Evolutionary conservation across 257 asterid genomes (phyloP), one percentile per base, ranked within the genome.

Genomic region (Cinchona pubescens): DNA sequence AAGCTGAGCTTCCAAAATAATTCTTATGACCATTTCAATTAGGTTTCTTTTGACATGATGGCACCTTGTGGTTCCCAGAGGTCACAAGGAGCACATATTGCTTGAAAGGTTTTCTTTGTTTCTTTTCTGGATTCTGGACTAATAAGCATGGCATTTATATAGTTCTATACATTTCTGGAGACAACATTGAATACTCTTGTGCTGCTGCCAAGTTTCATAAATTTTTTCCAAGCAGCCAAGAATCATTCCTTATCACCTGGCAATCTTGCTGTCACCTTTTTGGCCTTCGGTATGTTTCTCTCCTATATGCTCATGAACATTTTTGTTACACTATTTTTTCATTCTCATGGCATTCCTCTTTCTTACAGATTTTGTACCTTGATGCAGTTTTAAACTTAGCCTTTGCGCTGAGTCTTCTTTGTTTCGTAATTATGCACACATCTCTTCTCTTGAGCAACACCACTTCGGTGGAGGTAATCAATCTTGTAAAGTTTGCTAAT

Each of bases 341-440:
- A 73, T 84, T 86, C 90, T 87, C 87, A 86, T 87, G 77, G 67
- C n/a, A 69, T 82, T 77, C 86, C 69, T 83, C 79, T 81, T 83
- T 88, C 96, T 87, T 86, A 91, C 91, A 82, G 89, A 83, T 80
- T 85, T 87, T 88, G 76, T 85, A 77, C 89, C 81, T 89, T 93
- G 89, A 87, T 93, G 96, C 98, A 93, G 95, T 93, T 89, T 73
- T 90, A 69, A 93, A 93, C 86, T 89, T 93, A 71, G 97, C 97
- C 62, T 93, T 90, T 80, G 87, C 91, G 27, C 86, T 90, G 83
- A 91, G 98, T 80, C 93, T 91, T 83, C 96, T 91, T 21, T 93
- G 98, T 82, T 93, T 91, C 84, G 84, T 90, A 27, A 81, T 91
- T 76, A 85, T 93, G 92, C 96, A 93, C 75, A 61, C 84, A 66